Base-by-base conservation (phyloP, 148 eudicot species). In the Amaranthus hypochondriacus region DNA sequence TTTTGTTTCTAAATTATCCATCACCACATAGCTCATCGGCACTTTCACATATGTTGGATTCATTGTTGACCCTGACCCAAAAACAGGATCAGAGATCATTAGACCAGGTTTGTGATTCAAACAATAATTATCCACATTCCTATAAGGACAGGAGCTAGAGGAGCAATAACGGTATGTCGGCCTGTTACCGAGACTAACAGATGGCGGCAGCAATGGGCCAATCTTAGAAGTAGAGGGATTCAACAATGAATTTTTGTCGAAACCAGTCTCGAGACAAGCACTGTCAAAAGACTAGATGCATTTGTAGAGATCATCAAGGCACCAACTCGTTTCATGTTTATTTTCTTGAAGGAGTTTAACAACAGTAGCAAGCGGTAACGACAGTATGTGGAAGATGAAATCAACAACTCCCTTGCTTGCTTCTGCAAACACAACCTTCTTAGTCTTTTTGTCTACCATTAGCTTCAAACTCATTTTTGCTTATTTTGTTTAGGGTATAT, bases 321-420 rank as follows among this genome's bases (percentile, higher is more conserved):
- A 52, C 2, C 86, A 83, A 8, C 60, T 46, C 81, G 66, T 76
- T 14, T 49, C 68, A 13, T 70, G 10, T 2, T 71, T 56, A 39
- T 81, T 51, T 2, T 71, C 66, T 1, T 51, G 28, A 2, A 82
- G 50, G 18, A 82, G 79, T 6, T 75, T 75, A 3, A 54, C 74
- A 9, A 78, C 76, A 53, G 55, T 64, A 0, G 54, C 62, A 6
- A 78, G 14, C 0, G 84, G 81, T 64, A 82, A 56, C 0, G 84
- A 56, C 49, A 82, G 54, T 1, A 75, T 54, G 44, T 72, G 60
- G 63, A 82, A 75, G 15, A 82, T 56, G 74, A 82, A 82, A 69
- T 82, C 84, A 8, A 82, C 79, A 67, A 75, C 75, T 5, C 79
- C 72, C 63, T 82, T 82, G 47, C 69, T 69, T 9, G 77, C 80